Conservation (phyloP, 495 filamentous ascomycete species). For the Pyronema omphalodes region DNA sequence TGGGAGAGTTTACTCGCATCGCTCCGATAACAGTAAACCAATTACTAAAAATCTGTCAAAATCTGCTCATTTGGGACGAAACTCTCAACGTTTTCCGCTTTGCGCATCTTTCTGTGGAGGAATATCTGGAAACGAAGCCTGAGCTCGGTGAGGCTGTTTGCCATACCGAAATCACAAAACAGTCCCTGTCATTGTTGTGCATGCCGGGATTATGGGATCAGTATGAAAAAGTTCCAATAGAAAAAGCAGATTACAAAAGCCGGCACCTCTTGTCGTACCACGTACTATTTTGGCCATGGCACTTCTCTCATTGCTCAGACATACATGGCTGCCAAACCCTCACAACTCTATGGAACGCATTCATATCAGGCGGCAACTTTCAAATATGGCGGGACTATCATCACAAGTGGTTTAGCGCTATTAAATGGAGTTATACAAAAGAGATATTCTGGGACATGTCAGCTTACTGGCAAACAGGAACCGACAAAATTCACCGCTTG, state of each 20-base stretch:
- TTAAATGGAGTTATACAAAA: no score
- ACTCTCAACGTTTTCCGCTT: no score
- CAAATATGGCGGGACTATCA: background rate
- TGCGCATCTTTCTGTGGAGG: background rate
- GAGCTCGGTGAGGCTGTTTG: background rate
- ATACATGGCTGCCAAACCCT: background rate
- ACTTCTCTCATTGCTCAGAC: conserved; percentile 1
- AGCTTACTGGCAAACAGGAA: no score
- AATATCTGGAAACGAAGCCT: background rate
- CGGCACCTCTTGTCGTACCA: background rate
- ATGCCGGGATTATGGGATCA: background rate
- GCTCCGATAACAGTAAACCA: background rate
- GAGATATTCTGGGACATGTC: no score
- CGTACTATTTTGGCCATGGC: conserved; percentile 3
- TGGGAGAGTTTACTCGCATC: background rate
- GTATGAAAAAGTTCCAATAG: no score
- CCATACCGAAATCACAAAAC: background rate
- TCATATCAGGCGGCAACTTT: background rate
- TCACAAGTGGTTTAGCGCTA: background rate
- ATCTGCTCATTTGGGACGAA: background rate
- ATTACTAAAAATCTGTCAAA: background rate
- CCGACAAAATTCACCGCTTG: background rate
- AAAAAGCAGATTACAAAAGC: background rate
- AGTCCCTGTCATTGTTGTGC: background rate
- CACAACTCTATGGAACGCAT: background rate